phyloP scores from a whole-genome alignment of 1,284 basidiomycete species.

The Ustilago bromivora region DNA sequence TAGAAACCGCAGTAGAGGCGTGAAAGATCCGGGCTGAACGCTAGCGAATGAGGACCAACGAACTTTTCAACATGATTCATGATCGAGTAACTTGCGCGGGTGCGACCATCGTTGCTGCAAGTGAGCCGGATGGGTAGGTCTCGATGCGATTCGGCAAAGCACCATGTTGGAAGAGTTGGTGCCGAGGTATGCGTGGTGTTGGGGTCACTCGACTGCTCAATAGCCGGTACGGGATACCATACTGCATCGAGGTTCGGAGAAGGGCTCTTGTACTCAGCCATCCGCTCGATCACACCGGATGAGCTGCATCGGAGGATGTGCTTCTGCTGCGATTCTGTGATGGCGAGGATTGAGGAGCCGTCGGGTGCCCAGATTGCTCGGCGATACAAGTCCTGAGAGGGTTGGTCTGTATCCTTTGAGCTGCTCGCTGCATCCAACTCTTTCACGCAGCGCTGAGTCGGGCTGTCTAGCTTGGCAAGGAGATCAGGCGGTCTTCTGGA shows the following conservation, averaged over 20 bases:
- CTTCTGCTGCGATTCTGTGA: slow-evolving; percentile 49
- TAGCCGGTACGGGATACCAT: slow-evolving; percentile 55
- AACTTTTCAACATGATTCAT: slow-evolving; percentile 63
- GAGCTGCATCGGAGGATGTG: slow-evolving; percentile 28
- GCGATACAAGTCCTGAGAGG: slow-evolving; percentile 32
- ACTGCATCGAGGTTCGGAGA: slow-evolving; percentile 53
- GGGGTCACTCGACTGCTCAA: slow-evolving; percentile 7
- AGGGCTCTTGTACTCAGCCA: slow-evolving; percentile 15
- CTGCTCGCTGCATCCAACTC: no score
- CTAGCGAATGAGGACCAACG: slow-evolving; percentile 53
- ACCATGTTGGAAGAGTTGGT: slow-evolving; percentile 35
- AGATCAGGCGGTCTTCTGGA: slow-evolving; percentile 3
- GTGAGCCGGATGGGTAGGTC: slow-evolving; percentile 55
- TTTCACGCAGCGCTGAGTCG: neutral
- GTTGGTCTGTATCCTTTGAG: no score
- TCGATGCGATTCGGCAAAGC: slow-evolving; percentile 53
- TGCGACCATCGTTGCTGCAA: slow-evolving; percentile 30
- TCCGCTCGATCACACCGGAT: neutral
- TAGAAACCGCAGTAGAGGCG: slow-evolving; percentile 55
- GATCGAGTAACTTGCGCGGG: slow-evolving; percentile 55
- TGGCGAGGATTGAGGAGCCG: slow-evolving; percentile 47
- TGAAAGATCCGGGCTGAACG: slow-evolving; percentile 53
- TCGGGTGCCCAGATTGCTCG: slow-evolving; percentile 53
- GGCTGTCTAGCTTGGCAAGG: slow-evolving; percentile 1
- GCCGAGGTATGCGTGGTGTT: neutral